These are phyloP conservation scores for Penicillium pancosmium DNA, from an alignment of 495 filamentous ascomycete species.

Conservation along the genomic window DNA sequence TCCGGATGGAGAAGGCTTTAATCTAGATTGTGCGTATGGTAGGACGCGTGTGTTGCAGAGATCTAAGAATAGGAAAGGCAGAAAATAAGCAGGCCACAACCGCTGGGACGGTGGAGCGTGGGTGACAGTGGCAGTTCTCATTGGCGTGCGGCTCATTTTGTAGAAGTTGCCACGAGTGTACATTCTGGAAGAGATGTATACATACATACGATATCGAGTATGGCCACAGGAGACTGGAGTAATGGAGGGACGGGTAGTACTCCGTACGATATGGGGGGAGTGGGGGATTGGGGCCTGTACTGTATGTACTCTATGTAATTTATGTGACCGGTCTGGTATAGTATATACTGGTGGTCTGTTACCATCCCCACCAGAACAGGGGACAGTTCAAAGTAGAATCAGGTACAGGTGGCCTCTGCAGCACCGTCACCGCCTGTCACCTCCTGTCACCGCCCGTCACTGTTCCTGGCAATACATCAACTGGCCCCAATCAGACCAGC, in stretches of 20 bases:
- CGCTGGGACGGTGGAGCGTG: constrained; percentile 8
- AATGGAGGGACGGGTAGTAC: too few relatives aligned
- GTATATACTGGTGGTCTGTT: background rate
- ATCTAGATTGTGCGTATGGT: background rate
- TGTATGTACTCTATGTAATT: background rate
- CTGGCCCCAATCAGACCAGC: too few relatives aligned
- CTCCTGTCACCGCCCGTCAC: background rate
- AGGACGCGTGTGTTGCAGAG: constrained; percentile 3
- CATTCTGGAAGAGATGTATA: background rate
- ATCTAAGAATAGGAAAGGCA: constrained; percentile 4
- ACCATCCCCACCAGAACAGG: background rate
- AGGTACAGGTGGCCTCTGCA: constrained; percentile 28
- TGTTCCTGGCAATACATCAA: too few relatives aligned
- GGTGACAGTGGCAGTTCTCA: constrained; percentile 3
- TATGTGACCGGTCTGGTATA: background rate
- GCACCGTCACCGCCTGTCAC: background rate
- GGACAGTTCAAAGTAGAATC: background rate
- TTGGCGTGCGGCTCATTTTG: constrained; percentile 11
- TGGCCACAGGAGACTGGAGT: too few relatives aligned
- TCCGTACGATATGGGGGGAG: too few relatives aligned
- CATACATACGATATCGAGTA: too few relatives aligned
- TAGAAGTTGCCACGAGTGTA: constrained; percentile 27
- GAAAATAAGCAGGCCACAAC: constrained; percentile 4
- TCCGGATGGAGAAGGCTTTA: constrained; percentile 1
- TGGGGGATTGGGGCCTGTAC: background rate